Conservation (phyloP, 768 basidiomycete species). For the Lactarius sp. region DNA sequence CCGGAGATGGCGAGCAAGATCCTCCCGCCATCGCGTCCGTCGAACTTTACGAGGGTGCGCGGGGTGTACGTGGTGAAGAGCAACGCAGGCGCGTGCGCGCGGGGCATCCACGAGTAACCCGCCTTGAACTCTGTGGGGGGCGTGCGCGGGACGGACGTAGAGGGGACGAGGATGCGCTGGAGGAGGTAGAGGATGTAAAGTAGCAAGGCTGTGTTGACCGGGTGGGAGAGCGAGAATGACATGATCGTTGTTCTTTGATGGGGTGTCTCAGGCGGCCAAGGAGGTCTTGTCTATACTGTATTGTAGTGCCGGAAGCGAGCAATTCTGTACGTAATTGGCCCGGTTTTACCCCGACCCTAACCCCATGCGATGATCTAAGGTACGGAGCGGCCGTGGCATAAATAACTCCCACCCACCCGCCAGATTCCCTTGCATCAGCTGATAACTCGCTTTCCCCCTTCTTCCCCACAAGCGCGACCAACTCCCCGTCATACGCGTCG, state of each 20-base stretch:
- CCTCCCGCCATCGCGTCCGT: constrained; percentile 57
- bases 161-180: constrained; percentile 68
- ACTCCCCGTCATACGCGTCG: not conserved
- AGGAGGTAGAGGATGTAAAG: constrained; percentile 75
- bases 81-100: constrained; percentile 70
- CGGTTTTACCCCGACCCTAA: not conserved
- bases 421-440: not conserved
- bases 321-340: no score
- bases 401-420: not conserved
- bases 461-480: not conserved
- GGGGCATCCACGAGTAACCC: constrained; percentile 91
- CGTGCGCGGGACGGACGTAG: constrained; percentile 43
- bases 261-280: no score
- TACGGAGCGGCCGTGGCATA: not conserved
- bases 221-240: constrained; percentile 53
- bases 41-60: constrained; percentile 62
- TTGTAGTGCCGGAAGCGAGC: no score
- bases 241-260: constrained; percentile 16
- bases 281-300: no score
- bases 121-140: constrained; percentile 70
- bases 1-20: constrained; percentile 86
- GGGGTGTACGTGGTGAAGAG: constrained; percentile 78
- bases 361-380: not conserved
- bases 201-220: constrained; percentile 73
- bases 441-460: not conserved